A percentile compares a stretch with the other conserved stretches of the same genome.
phyloP scores from a whole-genome alignment of 257 asterid genomes.

The Cynanchum wilfordii region DNA sequence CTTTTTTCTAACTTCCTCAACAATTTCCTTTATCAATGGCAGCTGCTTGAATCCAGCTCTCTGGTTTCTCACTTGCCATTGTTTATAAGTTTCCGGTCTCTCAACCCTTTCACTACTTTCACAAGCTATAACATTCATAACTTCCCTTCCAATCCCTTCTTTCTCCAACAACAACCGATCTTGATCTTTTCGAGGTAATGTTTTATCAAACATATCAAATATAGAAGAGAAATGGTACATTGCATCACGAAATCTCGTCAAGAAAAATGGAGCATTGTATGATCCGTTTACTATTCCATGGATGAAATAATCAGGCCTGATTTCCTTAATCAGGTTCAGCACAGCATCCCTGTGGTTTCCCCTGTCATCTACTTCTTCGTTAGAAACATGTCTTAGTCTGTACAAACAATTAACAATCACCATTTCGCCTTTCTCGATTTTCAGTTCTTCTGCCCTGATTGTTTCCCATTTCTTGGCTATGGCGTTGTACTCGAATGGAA shows the following conservation, averaged over 20 bases:
- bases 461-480: constrained; percentile 32
- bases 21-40: constrained; percentile 21
- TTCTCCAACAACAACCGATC: constrained; percentile 29
- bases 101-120: constrained; percentile 36
- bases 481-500: constrained; percentile 29
- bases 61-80: constrained; percentile 28
- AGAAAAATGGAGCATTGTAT: constrained; percentile 25
- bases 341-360: constrained; percentile 27
- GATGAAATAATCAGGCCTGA: constrained; percentile 29
- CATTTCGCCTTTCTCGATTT: constrained; percentile 21
- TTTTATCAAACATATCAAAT: constrained; percentile 36
- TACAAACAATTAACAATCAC: constrained; percentile 30
- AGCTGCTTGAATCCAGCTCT: constrained; percentile 35
- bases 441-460: constrained; percentile 27
- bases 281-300: constrained; percentile 34
- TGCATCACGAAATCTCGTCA: constrained; percentile 22
- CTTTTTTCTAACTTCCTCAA: constrained; percentile 26
- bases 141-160: constrained; percentile 28
- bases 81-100: constrained; percentile 35
- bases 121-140: constrained; percentile 33
- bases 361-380: constrained; percentile 22
- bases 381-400: constrained; percentile 27
- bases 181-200: constrained; percentile 19
- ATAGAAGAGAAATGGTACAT: constrained; percentile 29
- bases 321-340: constrained; percentile 26